Evolutionary conservation across 352 stramenopile genomes (phyloP).

Genomic region (Phytopythium vexans): DNA sequence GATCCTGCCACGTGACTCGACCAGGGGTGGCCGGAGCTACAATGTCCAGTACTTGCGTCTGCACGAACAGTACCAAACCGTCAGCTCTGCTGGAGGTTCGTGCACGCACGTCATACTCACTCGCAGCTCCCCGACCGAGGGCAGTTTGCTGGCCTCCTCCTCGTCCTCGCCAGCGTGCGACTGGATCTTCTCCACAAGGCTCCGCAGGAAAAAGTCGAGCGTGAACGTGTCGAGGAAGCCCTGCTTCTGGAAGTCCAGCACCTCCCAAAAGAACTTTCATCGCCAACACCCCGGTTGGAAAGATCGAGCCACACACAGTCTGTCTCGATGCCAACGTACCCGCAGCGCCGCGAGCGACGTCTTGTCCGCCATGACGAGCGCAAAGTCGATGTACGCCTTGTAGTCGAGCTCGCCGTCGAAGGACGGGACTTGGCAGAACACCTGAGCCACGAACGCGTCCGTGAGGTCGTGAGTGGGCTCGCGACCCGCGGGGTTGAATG

Average conservation of each 20-base stretch:
- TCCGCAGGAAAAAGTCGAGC: slow-evolving; percentile 59
- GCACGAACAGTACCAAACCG: neutral
- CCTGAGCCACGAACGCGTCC: slow-evolving; percentile 40
- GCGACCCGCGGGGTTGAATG: slow-evolving; percentile 36
- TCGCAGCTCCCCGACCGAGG: slow-evolving; percentile 25
- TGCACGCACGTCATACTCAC: slow-evolving; percentile 18
- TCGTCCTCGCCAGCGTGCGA: slow-evolving; percentile 24
- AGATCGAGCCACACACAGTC: neutral
- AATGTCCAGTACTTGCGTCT: slow-evolving; percentile 68
- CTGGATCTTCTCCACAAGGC: slow-evolving; percentile 45
- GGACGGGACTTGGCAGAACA: slow-evolving; percentile 48
- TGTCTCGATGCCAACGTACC: slow-evolving; percentile 17
- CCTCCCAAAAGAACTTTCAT: slow-evolving; percentile 57
- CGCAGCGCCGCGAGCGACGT: slow-evolving; percentile 31
- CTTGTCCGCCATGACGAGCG: slow-evolving; percentile 42
- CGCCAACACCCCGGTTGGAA: too few relatives aligned
- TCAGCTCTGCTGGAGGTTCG: slow-evolving; percentile 1
- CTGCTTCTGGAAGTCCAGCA: slow-evolving; percentile 71
- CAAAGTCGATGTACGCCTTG: slow-evolving; percentile 61
- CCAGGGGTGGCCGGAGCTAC: slow-evolving; percentile 33
- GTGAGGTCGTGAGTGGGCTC: slow-evolving; percentile 61
- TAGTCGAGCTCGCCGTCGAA: slow-evolving; percentile 63
- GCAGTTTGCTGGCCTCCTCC: neutral
- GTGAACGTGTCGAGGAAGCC: slow-evolving; percentile 58
- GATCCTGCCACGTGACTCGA: slow-evolving; percentile 58